Conservation (phyloP, 305 asterid species). For the Fraxinus nigra region DNA sequence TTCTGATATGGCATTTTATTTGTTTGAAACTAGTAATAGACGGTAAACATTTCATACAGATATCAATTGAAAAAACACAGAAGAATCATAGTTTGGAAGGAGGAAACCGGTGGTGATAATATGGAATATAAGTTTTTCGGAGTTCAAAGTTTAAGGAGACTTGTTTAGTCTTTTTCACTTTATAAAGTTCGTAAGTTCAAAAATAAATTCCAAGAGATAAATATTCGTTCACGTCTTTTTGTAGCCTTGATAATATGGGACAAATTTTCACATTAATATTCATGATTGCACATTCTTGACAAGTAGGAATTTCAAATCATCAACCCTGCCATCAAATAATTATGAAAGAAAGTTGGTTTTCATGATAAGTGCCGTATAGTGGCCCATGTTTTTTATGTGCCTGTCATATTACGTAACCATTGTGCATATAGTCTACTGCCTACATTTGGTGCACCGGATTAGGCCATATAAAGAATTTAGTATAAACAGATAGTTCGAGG, state of each 20-base stretch:
- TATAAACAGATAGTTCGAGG: not conserved
- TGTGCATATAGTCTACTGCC: not conserved
- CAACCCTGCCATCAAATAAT: not conserved
- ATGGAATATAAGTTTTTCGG: not conserved
- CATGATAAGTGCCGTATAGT: not conserved
- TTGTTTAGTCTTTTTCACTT: not conserved
- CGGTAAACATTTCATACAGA: not conserved
- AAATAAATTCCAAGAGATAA: not conserved
- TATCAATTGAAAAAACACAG: not conserved
- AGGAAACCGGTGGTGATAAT: not conserved
- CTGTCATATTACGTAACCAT: not conserved
- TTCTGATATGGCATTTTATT: not conserved
- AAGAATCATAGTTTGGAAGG: not conserved
- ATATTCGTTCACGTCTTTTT: not conserved
- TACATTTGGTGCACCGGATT: not conserved
- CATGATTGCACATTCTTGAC: not conserved
- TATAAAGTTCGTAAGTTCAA: not conserved
- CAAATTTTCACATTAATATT: not conserved
- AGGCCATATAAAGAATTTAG: not conserved
- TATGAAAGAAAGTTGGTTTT: not conserved
- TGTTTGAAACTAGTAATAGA: not conserved
- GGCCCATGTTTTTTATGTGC: not conserved
- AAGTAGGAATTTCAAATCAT: not conserved
- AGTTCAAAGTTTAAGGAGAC: not conserved
- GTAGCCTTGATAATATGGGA: not conserved